Evolutionary conservation across 495 filamentous ascomycete genomes (phyloP).

Genomic region (Bacidia gigantensis): DNA sequence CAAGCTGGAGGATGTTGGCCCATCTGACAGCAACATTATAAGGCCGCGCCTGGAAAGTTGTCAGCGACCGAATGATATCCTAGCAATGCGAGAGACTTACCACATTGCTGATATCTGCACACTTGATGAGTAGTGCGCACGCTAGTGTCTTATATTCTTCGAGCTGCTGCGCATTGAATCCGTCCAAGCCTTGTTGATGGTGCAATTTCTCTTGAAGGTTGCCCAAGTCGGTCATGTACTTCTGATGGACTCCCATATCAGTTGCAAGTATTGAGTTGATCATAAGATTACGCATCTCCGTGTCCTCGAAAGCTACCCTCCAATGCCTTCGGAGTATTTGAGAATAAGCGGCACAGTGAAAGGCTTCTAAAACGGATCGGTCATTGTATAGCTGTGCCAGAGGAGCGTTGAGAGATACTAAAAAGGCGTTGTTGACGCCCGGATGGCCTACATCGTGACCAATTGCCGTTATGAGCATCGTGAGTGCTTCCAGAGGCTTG

Average conservation of each 20-base stretch:
- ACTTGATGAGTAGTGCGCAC: slow-evolving; percentile 89
- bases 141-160: slow-evolving; percentile 62
- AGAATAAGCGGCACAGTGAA: slow-evolving; percentile 93
- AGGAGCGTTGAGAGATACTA: slow-evolving; percentile 83
- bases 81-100: slow-evolving; percentile 32
- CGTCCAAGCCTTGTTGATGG: slow-evolving; percentile 45
- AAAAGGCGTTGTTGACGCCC: slow-evolving; percentile 93
- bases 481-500: slow-evolving; percentile 73
- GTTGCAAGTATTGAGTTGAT: slow-evolving; percentile 93
- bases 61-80: slow-evolving; percentile 18
- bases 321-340: slow-evolving; percentile 90
- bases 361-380: slow-evolving; percentile 89
- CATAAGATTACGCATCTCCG: slow-evolving; percentile 70
- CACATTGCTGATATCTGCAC: slow-evolving; percentile 97
- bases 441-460: slow-evolving; percentile 97
- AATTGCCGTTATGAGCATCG: slow-evolving; percentile 83
- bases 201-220: slow-evolving; percentile 62
- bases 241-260: slow-evolving; percentile 92
- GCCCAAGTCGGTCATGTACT: slow-evolving; percentile 78
- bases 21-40: slow-evolving; percentile 71
- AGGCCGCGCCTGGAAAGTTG: slow-evolving; percentile 50
- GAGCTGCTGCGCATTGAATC: slow-evolving; percentile 57
- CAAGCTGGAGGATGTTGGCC: slow-evolving; percentile 83
- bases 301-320: slow-evolving; percentile 63
- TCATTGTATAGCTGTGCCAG: slow-evolving; percentile 98